These are phyloP conservation scores for Tylopilus rubrobrunneus DNA, from an alignment of 768 basidiomycete genomes.

Conservation along the genomic window DNA sequence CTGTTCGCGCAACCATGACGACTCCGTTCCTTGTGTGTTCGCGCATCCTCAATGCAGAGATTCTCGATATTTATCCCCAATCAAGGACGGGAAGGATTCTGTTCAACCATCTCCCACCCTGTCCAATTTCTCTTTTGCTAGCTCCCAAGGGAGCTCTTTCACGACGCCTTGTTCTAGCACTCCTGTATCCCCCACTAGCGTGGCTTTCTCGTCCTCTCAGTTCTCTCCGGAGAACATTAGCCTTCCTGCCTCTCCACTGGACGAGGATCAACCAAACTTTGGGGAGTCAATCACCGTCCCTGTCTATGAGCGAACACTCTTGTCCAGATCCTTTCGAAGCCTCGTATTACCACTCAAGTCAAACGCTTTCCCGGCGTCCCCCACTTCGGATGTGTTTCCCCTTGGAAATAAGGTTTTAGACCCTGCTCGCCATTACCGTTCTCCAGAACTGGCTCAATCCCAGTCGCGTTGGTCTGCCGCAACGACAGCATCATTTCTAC, in stretches of 20 bases:
- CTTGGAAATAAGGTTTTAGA: background rate
- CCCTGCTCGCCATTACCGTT: background rate
- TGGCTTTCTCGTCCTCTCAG: constrained; percentile 9
- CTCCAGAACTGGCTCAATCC: constrained; percentile 6
- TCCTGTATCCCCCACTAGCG: constrained; percentile 19
- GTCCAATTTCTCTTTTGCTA: constrained; percentile 25
- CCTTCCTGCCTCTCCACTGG: constrained; percentile 22
- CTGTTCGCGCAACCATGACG: constrained; percentile 10
- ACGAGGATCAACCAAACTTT: constrained; percentile 6
- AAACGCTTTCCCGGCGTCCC: constrained; percentile 6
- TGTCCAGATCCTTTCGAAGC: background rate
- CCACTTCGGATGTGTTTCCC: background rate
- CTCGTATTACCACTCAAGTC: constrained; percentile 1
- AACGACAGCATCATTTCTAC: constrained; percentile 27
- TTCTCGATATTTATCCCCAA: constrained; percentile 12
- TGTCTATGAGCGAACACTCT: constrained; percentile 2
- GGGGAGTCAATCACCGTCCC: background rate
- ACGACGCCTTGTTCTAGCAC: constrained; percentile 23
- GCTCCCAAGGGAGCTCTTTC: constrained; percentile 23
- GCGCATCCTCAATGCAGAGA: constrained; percentile 2
- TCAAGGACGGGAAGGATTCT: constrained; percentile 25
- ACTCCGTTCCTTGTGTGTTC: constrained; percentile 5
- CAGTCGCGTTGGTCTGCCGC: constrained; percentile 29
- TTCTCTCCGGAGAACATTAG: constrained; percentile 18
- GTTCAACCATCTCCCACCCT: constrained; percentile 25